Base-by-base conservation (phyloP, 768 basidiomycete species). In the Lentinula guzmanii region DNA sequence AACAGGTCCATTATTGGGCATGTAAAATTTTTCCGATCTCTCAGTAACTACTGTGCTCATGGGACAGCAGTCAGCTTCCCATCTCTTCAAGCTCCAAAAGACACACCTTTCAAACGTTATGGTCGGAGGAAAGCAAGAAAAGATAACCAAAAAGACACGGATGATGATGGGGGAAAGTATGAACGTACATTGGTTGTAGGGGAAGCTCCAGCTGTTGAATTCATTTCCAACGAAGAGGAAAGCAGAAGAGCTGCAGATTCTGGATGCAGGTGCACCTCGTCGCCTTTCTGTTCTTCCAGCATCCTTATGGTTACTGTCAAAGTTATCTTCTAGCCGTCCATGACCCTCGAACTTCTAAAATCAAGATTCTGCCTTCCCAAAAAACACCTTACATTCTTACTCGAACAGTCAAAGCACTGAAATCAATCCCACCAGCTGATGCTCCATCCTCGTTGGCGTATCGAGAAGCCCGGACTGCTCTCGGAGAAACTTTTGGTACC, bases 401-500 rank as follows among this genome's bases (percentile, higher is more conserved):
- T 4, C 89, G 87, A 42, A 82, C 86, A 24, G 92, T 96, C 62
- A 98, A 96, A 72, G 85, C 89, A 7, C 79, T 96, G 51, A 94
- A 95, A 73, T 80, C 81, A 37, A 76, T 86, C 42, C 71, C 79
- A 16, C 76, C 83, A 13, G 73, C 81, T 4, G 74, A 78, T 11
- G 80, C 81, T 7, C 80, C 85, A 15, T 72, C 77, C 8, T 75
- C 83, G 53, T 66, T 78, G 52, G 82, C 86, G 62, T 85, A 82
- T 61, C 75, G 81, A 43, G 80, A 86, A 55, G 88, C 87, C 15
- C 82, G 87, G 45, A 90, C 83, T 59, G 79, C 84, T n/a, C 83
- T 99, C 1, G 95, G 96, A 35, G 89, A 94, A 71, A 85, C 90
- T 1, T 99, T 99, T 65, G 96, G 96, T 21, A 96, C 95, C 28